Evolutionary conservation across 805 yeast genomes (phyloP), one percentile per base, ranked within the genome.

Genomic region (Wickerhamomyces strasburgensis): DNA sequence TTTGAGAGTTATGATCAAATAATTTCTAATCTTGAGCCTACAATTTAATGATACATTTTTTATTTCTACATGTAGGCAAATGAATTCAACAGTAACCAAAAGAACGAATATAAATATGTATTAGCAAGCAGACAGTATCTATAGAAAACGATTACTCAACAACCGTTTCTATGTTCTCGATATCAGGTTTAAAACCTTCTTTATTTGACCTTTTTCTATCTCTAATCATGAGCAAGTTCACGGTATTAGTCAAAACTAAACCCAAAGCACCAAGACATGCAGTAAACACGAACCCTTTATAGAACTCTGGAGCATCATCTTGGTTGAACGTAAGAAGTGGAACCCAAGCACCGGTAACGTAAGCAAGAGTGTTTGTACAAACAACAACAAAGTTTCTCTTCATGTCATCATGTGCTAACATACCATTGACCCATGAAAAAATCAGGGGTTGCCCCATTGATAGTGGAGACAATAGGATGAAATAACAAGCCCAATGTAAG

Each of bases 361-460:
- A 70, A 0, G 72, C 68, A 35, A 63, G 41, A 13, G 62, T 62
- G 44, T 70, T 68, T 19, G 72, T 68, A 6, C 55, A 39, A 6
- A 61, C 70, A 13, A 68, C 66, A 5, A 64, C 58, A 24, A 65
- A 56, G 34, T 56, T 59, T 29, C 70, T 43, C 44, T 57, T 54
- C 52, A 51, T 44, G 36, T 59, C 62, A 35, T 59, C 57, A 34
- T 47, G 39, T 18, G 61, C 60, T 14, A 75, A 49, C 18, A 67
- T 47, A 26, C 73, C 58, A 48, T 75, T 75, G 26, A 74, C 67
- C 82, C 81, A 76, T 3, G 77, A 61, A 42, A 68, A 75, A 11
- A 74, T 70, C 44, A 70, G 64, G 3, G 80, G 79, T 56, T 72
- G 80, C 1, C 78, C 80, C 68, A 67, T 67, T 3, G 70, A 49